Evolutionary conservation across 1,284 basidiomycete species (phyloP).

Genomic region (Pascua sp.): DNA sequence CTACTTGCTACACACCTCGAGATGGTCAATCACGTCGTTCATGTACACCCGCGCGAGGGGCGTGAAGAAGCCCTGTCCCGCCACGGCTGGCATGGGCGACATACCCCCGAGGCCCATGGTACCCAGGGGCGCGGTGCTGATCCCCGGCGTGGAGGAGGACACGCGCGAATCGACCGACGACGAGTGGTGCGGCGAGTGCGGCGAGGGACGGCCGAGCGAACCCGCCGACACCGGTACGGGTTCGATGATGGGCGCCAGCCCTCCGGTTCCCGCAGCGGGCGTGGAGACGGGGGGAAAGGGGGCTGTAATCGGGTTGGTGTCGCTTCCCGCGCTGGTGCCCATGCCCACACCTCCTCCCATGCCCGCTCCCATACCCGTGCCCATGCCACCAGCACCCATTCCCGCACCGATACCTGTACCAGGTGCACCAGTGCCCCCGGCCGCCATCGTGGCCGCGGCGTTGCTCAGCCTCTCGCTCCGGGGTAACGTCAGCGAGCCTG

Average conservation of each 20-base stretch:
- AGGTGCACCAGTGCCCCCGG: not conserved
- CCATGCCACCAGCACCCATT: not conserved
- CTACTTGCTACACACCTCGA: slow-evolving; percentile 27
- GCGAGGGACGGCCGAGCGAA: too few relatives aligned
- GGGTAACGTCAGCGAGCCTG: slow-evolving; percentile 9
- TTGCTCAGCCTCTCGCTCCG: not conserved
- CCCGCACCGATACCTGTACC: not conserved
- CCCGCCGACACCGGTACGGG: too few relatives aligned
- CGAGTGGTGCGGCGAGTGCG: too few relatives aligned
- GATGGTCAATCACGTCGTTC: slow-evolving; percentile 46
- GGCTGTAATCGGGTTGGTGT: too few relatives aligned
- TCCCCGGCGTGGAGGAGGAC: not conserved
- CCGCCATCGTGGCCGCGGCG: not conserved
- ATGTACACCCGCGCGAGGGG: slow-evolving; percentile 45
- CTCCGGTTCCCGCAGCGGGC: too few relatives aligned
- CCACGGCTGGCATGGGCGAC: too few relatives aligned
- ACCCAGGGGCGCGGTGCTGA: not conserved
- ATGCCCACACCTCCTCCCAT: too few relatives aligned
- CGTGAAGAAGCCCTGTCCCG: slow-evolving; percentile 32
- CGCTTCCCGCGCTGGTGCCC: not conserved
- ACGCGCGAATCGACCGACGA: not conserved
- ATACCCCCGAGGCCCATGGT: not conserved
- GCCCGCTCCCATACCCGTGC: not conserved
- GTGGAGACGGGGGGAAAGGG: too few relatives aligned
- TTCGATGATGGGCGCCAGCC: too few relatives aligned